Evolutionary conservation across 306 rosid species (phyloP).

Genomic region (Mimosa bimucronata): DNA sequence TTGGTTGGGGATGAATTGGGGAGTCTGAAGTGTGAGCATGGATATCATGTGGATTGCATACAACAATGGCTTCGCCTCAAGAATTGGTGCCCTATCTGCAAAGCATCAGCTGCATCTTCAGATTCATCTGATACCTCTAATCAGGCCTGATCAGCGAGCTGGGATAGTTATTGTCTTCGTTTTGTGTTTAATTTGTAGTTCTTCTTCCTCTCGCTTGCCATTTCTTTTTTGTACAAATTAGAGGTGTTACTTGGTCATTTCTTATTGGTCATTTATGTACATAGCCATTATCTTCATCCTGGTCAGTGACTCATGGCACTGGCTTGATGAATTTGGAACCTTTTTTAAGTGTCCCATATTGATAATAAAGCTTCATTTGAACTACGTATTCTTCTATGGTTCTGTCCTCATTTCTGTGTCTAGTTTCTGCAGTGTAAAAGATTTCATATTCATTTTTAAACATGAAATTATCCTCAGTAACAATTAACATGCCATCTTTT

Average conservation of each 20-base stretch:
- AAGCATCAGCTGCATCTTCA: slow-evolving; percentile 53
- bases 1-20: slow-evolving; percentile 74
- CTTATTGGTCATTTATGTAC: slow-evolving; percentile 42
- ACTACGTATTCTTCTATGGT: neutral
- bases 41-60: slow-evolving; percentile 65
- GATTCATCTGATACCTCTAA: slow-evolving; percentile 37
- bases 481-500: neutral
- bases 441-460: slow-evolving; percentile 1
- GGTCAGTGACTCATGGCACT: slow-evolving; percentile 47
- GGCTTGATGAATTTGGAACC: slow-evolving; percentile 39
- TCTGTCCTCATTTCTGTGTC: neutral
- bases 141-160: neutral
- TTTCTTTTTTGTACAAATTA: slow-evolving; percentile 33
- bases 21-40: slow-evolving; percentile 63
- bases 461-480: neutral
- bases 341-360: slow-evolving; percentile 18
- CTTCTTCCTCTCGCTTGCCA: neutral
- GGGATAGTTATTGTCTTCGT: neutral
- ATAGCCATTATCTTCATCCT: slow-evolving; percentile 44
- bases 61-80: slow-evolving; percentile 78
- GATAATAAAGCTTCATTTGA: neutral
- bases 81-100: slow-evolving; percentile 94
- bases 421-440: neutral
- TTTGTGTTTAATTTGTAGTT: neutral
- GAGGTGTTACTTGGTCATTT: slow-evolving; percentile 17